These are phyloP conservation scores for Biscogniauxia sp. DNA, from an alignment of 2,329 filamentous ascomycete genomes.

Conservation along the genomic window DNA sequence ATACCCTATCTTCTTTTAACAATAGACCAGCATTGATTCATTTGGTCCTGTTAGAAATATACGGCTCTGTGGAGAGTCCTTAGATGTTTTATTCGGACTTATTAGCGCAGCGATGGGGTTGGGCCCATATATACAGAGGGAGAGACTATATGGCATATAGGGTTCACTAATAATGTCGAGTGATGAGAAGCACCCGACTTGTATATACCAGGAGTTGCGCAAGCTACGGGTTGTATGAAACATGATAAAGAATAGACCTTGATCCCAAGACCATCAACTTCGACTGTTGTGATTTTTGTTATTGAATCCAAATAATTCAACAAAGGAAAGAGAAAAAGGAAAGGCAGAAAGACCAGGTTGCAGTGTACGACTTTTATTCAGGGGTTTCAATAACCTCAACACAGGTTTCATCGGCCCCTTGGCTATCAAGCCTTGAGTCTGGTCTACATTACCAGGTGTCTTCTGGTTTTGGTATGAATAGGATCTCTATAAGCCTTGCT, in stretches of 20 bases:
- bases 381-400: too few relatives aligned
- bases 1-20: slow-evolving; percentile 20
- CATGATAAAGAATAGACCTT: slow-evolving; percentile 26
- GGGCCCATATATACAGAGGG: slow-evolving; percentile 20
- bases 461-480: too few relatives aligned
- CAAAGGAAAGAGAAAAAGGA: neutral
- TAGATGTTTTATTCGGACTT: slow-evolving; percentile 20
- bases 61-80: slow-evolving; percentile 15
- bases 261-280: slow-evolving; percentile 3
- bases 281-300: slow-evolving; percentile 3
- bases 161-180: slow-evolving; percentile 22
- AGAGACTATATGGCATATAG: slow-evolving; percentile 12
- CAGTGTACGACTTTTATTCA: too few relatives aligned
- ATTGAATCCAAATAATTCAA: too few relatives aligned
- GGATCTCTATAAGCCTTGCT: too few relatives aligned
- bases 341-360: too few relatives aligned
- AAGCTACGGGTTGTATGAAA: slow-evolving; percentile 17
- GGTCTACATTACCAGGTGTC: too few relatives aligned
- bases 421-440: too few relatives aligned
- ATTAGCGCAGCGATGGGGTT: slow-evolving; percentile 18
- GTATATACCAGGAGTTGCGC: slow-evolving; percentile 29
- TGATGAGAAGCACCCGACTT: slow-evolving; percentile 19
- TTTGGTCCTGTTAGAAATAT: slow-evolving; percentile 19
- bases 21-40: slow-evolving; percentile 25
- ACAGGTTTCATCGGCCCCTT: too few relatives aligned